A percentile compares a stretch with the other conserved stretches of the same genome.
Evolutionary conservation across 495 filamentous ascomycete genomes (phyloP).

Genomic region (Penicillium paxilli): DNA sequence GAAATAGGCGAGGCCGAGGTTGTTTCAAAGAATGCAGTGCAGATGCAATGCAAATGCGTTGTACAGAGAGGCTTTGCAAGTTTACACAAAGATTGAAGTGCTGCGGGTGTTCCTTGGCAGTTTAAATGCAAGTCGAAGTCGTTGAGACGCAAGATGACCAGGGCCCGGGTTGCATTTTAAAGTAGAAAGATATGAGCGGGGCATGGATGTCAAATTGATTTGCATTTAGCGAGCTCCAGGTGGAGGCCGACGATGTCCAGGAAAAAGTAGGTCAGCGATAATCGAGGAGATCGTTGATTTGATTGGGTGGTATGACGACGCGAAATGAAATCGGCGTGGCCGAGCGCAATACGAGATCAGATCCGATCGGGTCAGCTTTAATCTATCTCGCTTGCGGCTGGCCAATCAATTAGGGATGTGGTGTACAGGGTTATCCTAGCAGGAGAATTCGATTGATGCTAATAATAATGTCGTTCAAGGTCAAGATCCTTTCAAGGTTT

Average conservation of each 20-base stretch:
- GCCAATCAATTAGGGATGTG: slow-evolving; percentile 17
- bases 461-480: no score
- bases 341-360: slow-evolving; percentile 1
- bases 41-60: background rate
- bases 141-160: slow-evolving; percentile 11
- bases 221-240: background rate
- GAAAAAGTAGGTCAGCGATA: background rate
- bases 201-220: slow-evolving; percentile 6
- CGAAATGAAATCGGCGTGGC: background rate
- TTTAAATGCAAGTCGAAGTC: background rate
- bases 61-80: background rate
- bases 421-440: no score
- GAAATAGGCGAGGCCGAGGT: no score
- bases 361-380: background rate
- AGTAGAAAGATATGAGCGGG: slow-evolving; percentile 1
- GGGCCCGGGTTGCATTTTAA: slow-evolving; percentile 8
- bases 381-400: background rate
- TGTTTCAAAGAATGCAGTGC: background rate
- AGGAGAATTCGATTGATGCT: no score
- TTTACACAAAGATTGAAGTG: background rate
- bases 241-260: slow-evolving; percentile 5
- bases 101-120: background rate
- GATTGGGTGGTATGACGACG: slow-evolving; percentile 3
- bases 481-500: no score
- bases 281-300: background rate